phyloP scores from a whole-genome alignment of 805 yeast species.

The Saccharomycopsis sp. region DNA sequence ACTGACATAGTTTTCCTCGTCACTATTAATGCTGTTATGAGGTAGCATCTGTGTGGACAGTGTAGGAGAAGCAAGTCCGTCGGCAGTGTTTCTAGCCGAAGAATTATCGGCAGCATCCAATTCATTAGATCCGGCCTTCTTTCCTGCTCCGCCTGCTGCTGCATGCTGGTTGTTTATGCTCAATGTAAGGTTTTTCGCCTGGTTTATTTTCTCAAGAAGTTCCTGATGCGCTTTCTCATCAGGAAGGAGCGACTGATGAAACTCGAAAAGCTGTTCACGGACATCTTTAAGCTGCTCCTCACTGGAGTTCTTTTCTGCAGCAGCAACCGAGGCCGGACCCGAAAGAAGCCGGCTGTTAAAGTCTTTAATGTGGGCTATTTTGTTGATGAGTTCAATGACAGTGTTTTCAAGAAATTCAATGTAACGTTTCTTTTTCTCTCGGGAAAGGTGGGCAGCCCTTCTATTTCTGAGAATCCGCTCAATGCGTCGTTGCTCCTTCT shows the following conservation, averaged over 20 bases:
- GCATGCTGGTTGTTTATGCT: neutral
- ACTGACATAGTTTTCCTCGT: neutral
- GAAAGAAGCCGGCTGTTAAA: neutral
- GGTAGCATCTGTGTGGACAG: neutral
- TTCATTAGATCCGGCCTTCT: neutral
- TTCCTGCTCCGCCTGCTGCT: neutral
- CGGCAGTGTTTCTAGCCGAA: neutral
- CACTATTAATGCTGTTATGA: neutral
- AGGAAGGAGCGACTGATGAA: neutral
- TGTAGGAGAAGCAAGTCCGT: neutral
- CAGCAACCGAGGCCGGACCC: neutral
- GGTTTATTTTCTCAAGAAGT: slow-evolving; percentile 14
- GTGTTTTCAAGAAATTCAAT: slow-evolving; percentile 70
- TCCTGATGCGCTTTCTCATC: slow-evolving; percentile 11
- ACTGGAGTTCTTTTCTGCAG: neutral
- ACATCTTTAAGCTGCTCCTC: neutral
- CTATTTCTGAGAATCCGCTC: slow-evolving; percentile 91
- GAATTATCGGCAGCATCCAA: neutral
- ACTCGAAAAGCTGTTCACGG: neutral
- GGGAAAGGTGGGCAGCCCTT: slow-evolving; percentile 94
- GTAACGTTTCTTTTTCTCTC: slow-evolving; percentile 93
- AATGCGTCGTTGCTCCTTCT: slow-evolving; percentile 91
- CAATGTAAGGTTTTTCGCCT: slow-evolving; percentile 9
- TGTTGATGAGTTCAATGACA: slow-evolving; percentile 8
- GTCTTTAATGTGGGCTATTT: slow-evolving; percentile 2